Base-by-base conservation (phyloP, 768 basidiomycete species). In the Psilocybe cubensis region DNA sequence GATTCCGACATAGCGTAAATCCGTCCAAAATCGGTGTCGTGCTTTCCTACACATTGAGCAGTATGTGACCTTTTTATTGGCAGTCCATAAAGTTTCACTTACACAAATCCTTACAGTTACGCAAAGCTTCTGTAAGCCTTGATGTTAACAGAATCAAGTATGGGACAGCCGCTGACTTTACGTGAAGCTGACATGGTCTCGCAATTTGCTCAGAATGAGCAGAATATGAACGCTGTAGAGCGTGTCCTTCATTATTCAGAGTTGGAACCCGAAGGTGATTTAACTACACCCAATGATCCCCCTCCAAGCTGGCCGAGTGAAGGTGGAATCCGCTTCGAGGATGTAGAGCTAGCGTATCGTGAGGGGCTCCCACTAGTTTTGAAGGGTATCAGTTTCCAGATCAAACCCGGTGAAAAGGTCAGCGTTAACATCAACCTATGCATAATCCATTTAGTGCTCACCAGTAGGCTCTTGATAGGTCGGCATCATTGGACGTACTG, bases 181-280 rank as follows among this genome's bases (percentile, higher is more conserved):
- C n/a, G n/a, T 18, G 47, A 56, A 85, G 82, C 83, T 6, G 76
- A 83, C 58, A 79, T 86, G 69, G 76, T 87, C 9, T 73, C 80
- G 1, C 77, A 77, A 40, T 87, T 83, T 62, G 85, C 86, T 1
- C 75, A 79, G 58, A 86, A 82, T 60, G 86, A 87, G 64, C 84
- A 87, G 68, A 85, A 86, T 63, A 88, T 89, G 82, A 89, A 89
- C 62, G 82, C 85, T 0, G 87, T 87, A 2, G 89, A 91, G 64
- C 81, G 89, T 18, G 76, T 91, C 3, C 73, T 86, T 11, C 80
- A 87, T 49, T 92, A 91, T 69, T 79, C 82, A 11, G 78, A 87
- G 46, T 76, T 94, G 3, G 76, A 77, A 3, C 59, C 78, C 0
- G 90, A 91, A 66, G 87, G 84, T 11, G 74, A 68, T 17, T 42